Conservation (phyloP, 1,139 yeast genomes). For the Yamadazyma jaroonii region DNA sequence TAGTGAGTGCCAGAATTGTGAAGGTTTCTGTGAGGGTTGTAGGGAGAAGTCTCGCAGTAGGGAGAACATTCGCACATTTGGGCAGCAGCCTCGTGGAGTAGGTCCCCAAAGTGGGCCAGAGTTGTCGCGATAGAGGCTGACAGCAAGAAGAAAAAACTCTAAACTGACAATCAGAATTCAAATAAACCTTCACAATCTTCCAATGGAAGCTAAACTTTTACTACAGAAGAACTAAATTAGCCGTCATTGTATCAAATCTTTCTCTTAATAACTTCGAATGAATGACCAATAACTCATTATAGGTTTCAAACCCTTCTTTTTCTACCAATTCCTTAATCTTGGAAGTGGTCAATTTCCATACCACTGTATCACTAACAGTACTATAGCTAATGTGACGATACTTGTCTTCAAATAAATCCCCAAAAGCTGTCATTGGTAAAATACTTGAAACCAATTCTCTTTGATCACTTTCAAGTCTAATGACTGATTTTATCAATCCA, state of each 20-base stretch:
- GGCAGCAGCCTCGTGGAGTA: too few relatives aligned
- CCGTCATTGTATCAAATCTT: constrained; percentile 70
- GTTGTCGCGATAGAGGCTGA: too few relatives aligned
- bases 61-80: too few relatives aligned
- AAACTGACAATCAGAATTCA: too few relatives aligned
- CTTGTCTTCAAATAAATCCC: constrained; percentile 52
- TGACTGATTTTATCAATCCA: constrained; percentile 68
- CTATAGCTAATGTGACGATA: constrained; percentile 46
- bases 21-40: too few relatives aligned
- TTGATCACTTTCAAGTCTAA: constrained; percentile 51
- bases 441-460: constrained; percentile 71
- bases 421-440: constrained; percentile 88
- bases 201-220: too few relatives aligned
- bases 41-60: too few relatives aligned
- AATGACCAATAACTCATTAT: constrained; percentile 64
- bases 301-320: constrained; percentile 49
- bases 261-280: constrained; percentile 67
- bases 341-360: constrained; percentile 66
- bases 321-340: constrained; percentile 44
- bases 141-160: too few relatives aligned
- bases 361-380: constrained; percentile 52
- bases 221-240: constrained; percentile 53
- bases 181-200: too few relatives aligned
- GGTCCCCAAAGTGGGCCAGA: too few relatives aligned
- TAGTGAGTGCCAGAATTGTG: too few relatives aligned